Evolutionary conservation across 495 filamentous ascomycete species (phyloP).

Genomic region (Viridothelium virens): DNA sequence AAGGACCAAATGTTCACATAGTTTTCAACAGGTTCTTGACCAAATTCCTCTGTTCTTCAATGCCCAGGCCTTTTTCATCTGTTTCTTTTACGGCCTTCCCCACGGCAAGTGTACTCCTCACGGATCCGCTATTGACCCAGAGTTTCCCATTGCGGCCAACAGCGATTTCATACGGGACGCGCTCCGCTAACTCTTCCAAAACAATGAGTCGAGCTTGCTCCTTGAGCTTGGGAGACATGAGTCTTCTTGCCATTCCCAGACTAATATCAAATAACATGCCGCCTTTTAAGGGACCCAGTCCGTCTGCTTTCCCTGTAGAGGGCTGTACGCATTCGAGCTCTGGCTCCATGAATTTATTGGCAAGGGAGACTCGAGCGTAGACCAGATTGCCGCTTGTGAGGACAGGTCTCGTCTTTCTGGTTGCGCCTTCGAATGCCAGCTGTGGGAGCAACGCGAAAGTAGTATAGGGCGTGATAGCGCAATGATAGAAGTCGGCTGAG

Average conservation of each 20-base stretch:
- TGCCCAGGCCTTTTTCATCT: conserved; percentile 57
- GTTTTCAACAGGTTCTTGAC: conserved; percentile 58
- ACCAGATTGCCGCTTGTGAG: conserved; percentile 67
- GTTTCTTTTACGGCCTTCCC: conserved; percentile 73
- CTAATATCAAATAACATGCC: conserved; percentile 83
- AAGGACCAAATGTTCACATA: conserved; percentile 13
- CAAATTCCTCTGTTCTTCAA: conserved; percentile 71
- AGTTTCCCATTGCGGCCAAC: conserved; percentile 90
- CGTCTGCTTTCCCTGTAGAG: conserved; percentile 80
- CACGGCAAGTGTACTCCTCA: conserved; percentile 62
- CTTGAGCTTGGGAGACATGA: conserved; percentile 60
- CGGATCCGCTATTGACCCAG: conserved; percentile 70
- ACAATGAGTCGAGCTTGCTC: conserved; percentile 57
- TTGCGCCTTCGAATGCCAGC: conserved; percentile 82
- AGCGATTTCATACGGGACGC: conserved; percentile 81
- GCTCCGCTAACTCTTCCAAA: conserved; percentile 74
- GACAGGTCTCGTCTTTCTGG: conserved; percentile 81
- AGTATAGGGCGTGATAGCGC: conserved; percentile 60
- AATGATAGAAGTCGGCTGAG: conserved; percentile 67
- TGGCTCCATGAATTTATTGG: conserved; percentile 74
- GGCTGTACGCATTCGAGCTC: conserved; percentile 85
- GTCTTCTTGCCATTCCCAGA: conserved; percentile 67
- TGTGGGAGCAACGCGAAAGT: conserved; percentile 71
- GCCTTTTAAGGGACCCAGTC: conserved; percentile 73
- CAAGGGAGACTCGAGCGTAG: conserved; percentile 70